phyloP scores from a whole-genome alignment of 2,329 filamentous ascomycete genomes.

The Coleophoma cylindrospora region DNA sequence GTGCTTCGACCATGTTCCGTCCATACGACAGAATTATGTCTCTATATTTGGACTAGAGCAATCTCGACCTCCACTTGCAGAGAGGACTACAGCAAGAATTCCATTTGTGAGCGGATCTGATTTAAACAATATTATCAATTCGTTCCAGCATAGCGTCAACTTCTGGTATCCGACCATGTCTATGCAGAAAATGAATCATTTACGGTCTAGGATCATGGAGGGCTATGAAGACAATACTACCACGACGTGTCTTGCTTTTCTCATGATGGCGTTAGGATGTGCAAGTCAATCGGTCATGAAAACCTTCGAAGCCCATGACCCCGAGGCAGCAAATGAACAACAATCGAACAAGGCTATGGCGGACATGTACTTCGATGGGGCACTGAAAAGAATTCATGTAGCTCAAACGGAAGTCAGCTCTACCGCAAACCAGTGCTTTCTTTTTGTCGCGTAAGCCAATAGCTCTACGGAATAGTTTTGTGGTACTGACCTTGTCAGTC shows the following conservation, averaged over 20 bases:
- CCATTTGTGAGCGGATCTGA: slow-evolving; percentile 38
- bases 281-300: slow-evolving; percentile 33
- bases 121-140: slow-evolving; percentile 33
- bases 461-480: background rate
- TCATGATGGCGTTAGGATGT: slow-evolving; percentile 43
- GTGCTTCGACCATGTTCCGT: slow-evolving; percentile 39
- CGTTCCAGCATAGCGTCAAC: slow-evolving; percentile 42
- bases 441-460: slow-evolving; percentile 39
- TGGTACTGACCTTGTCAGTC: slow-evolving; percentile 16
- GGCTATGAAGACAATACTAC: slow-evolving; percentile 32
- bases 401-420: slow-evolving; percentile 41
- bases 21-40: slow-evolving; percentile 34
- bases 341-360: slow-evolving; percentile 30
- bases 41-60: slow-evolving; percentile 45
- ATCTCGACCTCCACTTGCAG: slow-evolving; percentile 30
- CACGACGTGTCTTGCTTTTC: slow-evolving; percentile 35
- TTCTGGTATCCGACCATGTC: slow-evolving; percentile 50
- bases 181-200: slow-evolving; percentile 24
- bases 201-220: slow-evolving; percentile 26
- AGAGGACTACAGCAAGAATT: slow-evolving; percentile 29
- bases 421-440: slow-evolving; percentile 42
- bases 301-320: slow-evolving; percentile 18
- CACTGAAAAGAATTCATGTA: slow-evolving; percentile 38
- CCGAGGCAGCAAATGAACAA: slow-evolving; percentile 25
- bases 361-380: slow-evolving; percentile 40